Conservation (phyloP, 2,329 filamentous ascomycete genomes). For the Clonostachys byssicola region DNA sequence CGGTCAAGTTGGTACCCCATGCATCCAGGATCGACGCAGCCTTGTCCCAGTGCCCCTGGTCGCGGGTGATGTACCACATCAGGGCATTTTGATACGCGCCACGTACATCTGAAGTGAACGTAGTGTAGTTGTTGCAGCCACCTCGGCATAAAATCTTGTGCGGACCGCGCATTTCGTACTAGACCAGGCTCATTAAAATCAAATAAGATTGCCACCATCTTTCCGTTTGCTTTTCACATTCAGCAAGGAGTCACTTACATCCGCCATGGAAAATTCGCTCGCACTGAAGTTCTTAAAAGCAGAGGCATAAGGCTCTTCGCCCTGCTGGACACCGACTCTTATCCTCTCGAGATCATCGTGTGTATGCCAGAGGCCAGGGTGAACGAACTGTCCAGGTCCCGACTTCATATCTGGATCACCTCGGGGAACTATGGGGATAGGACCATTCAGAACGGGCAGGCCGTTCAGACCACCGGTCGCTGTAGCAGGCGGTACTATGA, state of each 20-base stretch:
- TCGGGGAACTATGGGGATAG: neutral
- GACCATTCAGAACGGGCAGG: neutral
- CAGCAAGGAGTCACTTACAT: neutral
- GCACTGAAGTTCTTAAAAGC: conserved; percentile 9
- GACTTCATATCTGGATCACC: neutral
- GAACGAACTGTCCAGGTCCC: conserved; percentile 13
- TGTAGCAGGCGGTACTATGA: too few species aligned
- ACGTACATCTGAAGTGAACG: conserved; percentile 25
- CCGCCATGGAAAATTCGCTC: conserved; percentile 2
- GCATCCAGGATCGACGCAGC: conserved; percentile 27
- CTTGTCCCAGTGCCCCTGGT: conserved; percentile 24
- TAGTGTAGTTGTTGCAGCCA: conserved; percentile 23
- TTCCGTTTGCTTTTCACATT: neutral
- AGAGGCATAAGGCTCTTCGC: conserved; percentile 2
- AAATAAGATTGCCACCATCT: too few species aligned
- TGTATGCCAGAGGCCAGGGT: conserved; percentile 23
- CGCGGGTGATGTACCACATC: conserved; percentile 35
- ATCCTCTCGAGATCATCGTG: conserved; percentile 23
- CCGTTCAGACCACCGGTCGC: too few species aligned
- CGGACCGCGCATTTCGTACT: conserved; percentile 22
- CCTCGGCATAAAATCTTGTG: conserved; percentile 22
- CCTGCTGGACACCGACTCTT: conserved; percentile 10
- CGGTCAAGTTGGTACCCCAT: conserved; percentile 23
- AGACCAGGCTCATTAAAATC: too few species aligned
- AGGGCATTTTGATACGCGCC: conserved; percentile 33